Evolutionary conservation across 1,284 basidiomycete species (phyloP).

Genomic region (Cryptococcus sp.): DNA sequence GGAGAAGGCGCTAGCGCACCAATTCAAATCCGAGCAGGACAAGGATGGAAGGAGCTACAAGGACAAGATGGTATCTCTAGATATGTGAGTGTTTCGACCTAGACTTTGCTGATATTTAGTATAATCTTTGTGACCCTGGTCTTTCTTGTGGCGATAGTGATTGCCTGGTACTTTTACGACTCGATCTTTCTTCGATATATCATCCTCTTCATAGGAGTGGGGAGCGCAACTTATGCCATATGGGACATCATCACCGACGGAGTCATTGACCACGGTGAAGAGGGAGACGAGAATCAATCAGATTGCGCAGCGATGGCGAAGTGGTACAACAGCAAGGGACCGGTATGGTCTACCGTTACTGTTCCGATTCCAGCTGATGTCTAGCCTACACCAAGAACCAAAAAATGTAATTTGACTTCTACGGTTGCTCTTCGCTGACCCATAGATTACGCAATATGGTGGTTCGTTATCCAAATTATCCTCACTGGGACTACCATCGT

Average conservation of each 20-base stretch:
- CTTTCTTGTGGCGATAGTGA: constrained; percentile 6
- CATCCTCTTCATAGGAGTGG: constrained; percentile 29
- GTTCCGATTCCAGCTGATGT: background rate
- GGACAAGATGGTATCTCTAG: constrained; percentile 6
- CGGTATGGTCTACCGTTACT: background rate
- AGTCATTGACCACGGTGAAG: background rate
- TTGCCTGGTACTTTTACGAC: constrained; percentile 28
- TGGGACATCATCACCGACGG: constrained; percentile 33
- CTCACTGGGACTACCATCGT: constrained; percentile 9
- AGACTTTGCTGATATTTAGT: background rate
- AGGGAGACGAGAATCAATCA: constrained; percentile 1
- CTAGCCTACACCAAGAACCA: background rate
- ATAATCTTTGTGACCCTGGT: constrained; percentile 8
- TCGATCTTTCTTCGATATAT: constrained; percentile 31
- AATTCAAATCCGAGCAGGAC: background rate
- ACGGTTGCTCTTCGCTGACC: background rate
- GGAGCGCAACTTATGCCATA: constrained; percentile 30
- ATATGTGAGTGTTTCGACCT: constrained; percentile 10
- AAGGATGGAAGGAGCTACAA: background rate
- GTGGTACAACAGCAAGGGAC: background rate
- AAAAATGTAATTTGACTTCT: background rate
- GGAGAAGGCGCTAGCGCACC: background rate
- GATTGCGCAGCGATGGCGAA: constrained; percentile 12
- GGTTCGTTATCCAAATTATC: constrained; percentile 16
- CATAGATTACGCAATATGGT: constrained; percentile 24